Evolutionary conservation across 2,329 filamentous ascomycete species (phyloP), one percentile per base, ranked within the genome.

Genomic region (Aureobasidium lini): DNA sequence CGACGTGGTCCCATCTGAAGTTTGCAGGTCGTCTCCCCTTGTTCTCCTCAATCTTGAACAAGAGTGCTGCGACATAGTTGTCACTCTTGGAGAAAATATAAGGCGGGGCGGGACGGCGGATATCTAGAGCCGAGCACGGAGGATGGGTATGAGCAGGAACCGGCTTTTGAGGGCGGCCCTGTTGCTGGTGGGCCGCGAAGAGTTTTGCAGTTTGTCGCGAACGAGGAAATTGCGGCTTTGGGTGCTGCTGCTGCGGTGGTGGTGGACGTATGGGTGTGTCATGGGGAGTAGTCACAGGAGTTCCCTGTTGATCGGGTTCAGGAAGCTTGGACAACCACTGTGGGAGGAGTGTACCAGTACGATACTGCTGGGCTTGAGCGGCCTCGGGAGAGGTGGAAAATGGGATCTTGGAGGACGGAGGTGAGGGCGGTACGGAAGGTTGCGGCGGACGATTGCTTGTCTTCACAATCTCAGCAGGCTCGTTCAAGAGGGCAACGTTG

Each of bases 381-480:
- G 29, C 50, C 18, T 5, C 37, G 7, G 8, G 28, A 18, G 37
- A 15, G 28, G 5, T 54, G 15, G 29, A 29, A 6, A 23, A 10
- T 36, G 28, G 50, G n/a, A 23, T 23, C n/a, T 43, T 54, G 29
- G 37, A 54, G 16, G 37, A 42, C n/a, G 39, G 50, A 16, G 50
- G 37, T 23, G 50, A 54, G 39, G 13, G 50, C 40, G 9, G 50
- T 15, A 39, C 50, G 34, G 29, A 43, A 15, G 9, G 28, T 23
- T 54, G 37, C 29, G 37, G 39, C 29, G 34, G 39, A 44, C 5
- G 29, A 42, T 34, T 34, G 50, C 23, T 34, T 54, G n/a, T 43
- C 50, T 54, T 44, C n/a, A 54, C 29, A 34, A 13, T 42, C 34
- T 54, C 39, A 56, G 52, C 40, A 56, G 32, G 31, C 40, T 46